Conservation (phyloP, 2,329 filamentous ascomycete species). For the Paracoccidioides brasiliensis region DNA sequence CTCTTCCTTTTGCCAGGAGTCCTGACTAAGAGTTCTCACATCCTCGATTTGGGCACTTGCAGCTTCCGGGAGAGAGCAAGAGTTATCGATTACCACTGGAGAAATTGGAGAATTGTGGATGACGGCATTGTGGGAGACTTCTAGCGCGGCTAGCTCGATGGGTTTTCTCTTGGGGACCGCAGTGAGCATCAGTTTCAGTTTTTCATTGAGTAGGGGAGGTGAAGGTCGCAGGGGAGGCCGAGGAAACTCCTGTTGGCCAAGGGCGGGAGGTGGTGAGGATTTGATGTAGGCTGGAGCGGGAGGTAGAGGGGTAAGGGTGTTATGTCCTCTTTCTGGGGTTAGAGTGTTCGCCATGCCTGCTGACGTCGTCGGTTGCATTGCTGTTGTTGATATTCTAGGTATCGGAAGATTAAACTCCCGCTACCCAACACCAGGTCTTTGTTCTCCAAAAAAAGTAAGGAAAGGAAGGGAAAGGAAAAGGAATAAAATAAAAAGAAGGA, state of each 20-base stretch:
- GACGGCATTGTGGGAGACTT: slow-evolving; percentile 14
- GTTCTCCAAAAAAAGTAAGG: not conserved
- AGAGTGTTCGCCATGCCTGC: not conserved
- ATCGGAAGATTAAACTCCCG: not conserved
- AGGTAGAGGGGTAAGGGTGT: slow-evolving; percentile 20
- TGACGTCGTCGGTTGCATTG: not conserved
- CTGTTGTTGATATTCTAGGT: not conserved
- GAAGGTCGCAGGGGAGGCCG: slow-evolving; percentile 13
- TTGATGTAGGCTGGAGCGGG: slow-evolving; percentile 33
- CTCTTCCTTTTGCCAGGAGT: slow-evolving; percentile 10
- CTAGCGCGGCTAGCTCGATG: slow-evolving; percentile 10
- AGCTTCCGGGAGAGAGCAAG: slow-evolving; percentile 16
- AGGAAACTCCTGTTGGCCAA: slow-evolving; percentile 8
- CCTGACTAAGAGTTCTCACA: slow-evolving; percentile 6
- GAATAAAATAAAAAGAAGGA: not conserved
- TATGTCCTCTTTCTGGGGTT: not conserved
- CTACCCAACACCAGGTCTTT: not conserved
- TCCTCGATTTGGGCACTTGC: slow-evolving; percentile 19
- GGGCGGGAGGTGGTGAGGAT: slow-evolving; percentile 22
- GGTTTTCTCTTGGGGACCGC: slow-evolving; percentile 16
- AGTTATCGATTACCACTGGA: slow-evolving; percentile 22
- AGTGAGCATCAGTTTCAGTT: slow-evolving; percentile 11
- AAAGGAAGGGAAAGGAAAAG: not conserved
- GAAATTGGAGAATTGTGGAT: slow-evolving; percentile 23
- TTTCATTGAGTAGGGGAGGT: slow-evolving; percentile 15